These are phyloP conservation scores for Beta macrorhiza DNA, from an alignment of 179 eudicot species.

Conservation along the genomic window DNA sequence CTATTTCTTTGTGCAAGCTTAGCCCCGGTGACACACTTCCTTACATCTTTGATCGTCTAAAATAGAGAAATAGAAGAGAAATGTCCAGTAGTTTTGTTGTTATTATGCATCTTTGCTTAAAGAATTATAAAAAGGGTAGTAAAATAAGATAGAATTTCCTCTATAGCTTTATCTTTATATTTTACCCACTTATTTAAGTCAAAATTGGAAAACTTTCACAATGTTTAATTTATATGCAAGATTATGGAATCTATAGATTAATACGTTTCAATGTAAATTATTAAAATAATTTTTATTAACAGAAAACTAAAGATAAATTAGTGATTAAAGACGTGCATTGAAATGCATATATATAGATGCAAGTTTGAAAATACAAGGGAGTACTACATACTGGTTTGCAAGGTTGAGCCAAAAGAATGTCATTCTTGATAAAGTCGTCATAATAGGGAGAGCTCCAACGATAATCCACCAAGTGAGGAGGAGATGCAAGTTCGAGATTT, in stretches of 20 bases:
- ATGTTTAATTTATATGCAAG: no score
- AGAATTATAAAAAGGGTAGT: background rate
- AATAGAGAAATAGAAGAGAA: no score
- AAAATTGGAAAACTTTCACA: no score
- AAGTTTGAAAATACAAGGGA: background rate
- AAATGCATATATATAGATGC: background rate
- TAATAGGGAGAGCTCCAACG: conserved; percentile 26
- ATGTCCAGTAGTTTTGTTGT: background rate
- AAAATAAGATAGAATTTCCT: no score
- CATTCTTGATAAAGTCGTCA: conserved; percentile 29
- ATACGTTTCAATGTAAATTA: no score
- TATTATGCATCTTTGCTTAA: background rate
- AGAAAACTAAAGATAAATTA: no score
- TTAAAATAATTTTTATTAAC: no score
- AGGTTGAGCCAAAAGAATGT: conserved; percentile 26
- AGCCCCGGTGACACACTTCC: conserved; percentile 26
- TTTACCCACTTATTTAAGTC: no score
- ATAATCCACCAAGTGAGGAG: conserved; percentile 28
- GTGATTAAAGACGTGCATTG: no score
- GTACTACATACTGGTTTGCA: conserved; percentile 22
- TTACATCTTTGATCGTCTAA: conserved; percentile 33
- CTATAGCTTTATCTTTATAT: no score
- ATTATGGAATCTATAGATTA: no score
- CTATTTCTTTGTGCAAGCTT: conserved; percentile 20
- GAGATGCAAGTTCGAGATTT: conserved; percentile 17